A percentile compares a stretch with the other conserved stretches of the same genome.
These are phyloP conservation scores for Pseudozyma sp. DNA, from an alignment of 1,284 basidiomycete genomes.

Conservation along the genomic window DNA sequence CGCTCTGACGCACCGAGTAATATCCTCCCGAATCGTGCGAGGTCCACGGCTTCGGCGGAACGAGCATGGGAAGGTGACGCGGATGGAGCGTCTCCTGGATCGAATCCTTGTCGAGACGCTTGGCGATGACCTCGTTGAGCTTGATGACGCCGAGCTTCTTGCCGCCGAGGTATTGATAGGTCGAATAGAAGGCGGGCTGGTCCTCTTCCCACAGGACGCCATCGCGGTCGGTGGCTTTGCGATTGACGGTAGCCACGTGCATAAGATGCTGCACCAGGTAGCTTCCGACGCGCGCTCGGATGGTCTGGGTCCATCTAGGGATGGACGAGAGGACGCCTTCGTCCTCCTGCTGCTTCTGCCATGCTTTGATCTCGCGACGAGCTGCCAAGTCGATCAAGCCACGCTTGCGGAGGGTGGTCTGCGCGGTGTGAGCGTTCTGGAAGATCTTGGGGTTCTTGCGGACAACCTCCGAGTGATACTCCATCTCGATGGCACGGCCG, in stretches of 20 bases:
- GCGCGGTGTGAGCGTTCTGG: conserved; percentile 52
- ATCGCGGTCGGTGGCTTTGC: conserved; percentile 70
- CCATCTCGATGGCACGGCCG: conserved; percentile 86
- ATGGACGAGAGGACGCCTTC: conserved; percentile 73
- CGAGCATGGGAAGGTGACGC: conserved; percentile 94
- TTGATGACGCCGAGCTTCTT: conserved; percentile 90
- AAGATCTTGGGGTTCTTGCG: conserved; percentile 58
- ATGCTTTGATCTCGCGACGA: conserved; percentile 55
- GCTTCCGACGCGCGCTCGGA: conserved; percentile 83
- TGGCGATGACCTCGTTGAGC: conserved; percentile 83
- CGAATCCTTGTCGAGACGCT: conserved; percentile 82
- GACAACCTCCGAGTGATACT: conserved; percentile 68
- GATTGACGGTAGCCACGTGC: conserved; percentile 82
- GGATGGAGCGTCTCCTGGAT: conserved; percentile 85
- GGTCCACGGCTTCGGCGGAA: conserved; percentile 89
- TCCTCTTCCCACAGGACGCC: conserved; percentile 73
- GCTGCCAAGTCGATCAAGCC: conserved; percentile 55
- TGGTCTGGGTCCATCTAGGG: conserved; percentile 78
- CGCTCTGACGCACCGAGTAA: conserved; percentile 70
- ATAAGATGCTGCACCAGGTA: conserved; percentile 86
- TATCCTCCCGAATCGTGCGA: conserved; percentile 85
- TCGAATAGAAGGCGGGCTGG: conserved; percentile 91
- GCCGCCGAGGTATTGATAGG: conserved; percentile 92
- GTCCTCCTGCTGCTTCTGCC: conserved; percentile 74
- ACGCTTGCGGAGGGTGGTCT: conserved; percentile 45